Evolutionary conservation across 2,329 filamentous ascomycete genomes (phyloP), one percentile per base, ranked within the genome.

Genomic region (Alternaria dauci): DNA sequence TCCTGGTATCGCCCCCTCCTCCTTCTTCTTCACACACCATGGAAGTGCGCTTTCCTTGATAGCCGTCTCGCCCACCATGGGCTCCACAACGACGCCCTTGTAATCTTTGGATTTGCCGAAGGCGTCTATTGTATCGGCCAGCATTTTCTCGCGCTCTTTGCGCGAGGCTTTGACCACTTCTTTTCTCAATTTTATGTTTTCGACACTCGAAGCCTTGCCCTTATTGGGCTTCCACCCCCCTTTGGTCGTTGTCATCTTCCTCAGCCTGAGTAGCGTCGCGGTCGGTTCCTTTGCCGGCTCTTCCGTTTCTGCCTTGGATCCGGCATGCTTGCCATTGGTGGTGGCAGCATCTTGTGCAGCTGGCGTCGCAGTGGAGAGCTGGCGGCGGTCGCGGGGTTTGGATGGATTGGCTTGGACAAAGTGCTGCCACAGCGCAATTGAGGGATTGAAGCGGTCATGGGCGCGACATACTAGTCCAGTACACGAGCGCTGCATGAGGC

Each of bases 341-440:
- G 11, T 32, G 26, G 39, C 8, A 23, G 14, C 30, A 14, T 60
- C 25, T 32, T 57, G 62, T 23, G 52, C 12, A 36, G 65, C 28
- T 28, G 34, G 56, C 8, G 62, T 55, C 18, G 66, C 62, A 20
- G 69, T 67, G 41, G 69, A 71, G 5, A 59, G 62, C 9, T 63
- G 62, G 42, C 66, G 71, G 46, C 61, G 67, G 20, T 64, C 70
- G 42, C 50, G 59, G 43, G 52, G 47, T 28, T 54, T 39, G 23
- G 50, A 52, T 53, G 57, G 53, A 38, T 52, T 56, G 12, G 71
- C 68, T 28, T 63, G 55, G 50, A 74, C 60, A 54, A 78, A 78
- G 38, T 77, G 70, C 62, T 76, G 75, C 74, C 73, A 78, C 26
- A 78, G 66, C 28, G 63, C 70, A 48, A 66, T 58, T 14, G 76